A percentile compares a stretch with the other conserved stretches of the same genome.
Conservation (phyloP, 306 rosid genomes). For the Acacia melanoxylon region DNA sequence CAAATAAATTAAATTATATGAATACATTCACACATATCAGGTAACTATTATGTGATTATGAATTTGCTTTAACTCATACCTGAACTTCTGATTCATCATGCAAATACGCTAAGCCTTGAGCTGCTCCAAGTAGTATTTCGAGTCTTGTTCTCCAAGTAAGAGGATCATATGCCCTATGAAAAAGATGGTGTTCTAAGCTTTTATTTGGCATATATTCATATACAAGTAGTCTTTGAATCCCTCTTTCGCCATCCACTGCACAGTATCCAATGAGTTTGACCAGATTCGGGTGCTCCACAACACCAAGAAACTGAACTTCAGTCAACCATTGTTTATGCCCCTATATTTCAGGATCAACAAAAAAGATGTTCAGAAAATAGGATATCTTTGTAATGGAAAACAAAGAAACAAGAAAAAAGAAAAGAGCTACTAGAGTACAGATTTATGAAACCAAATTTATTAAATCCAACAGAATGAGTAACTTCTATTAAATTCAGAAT, state of each 20-base stretch:
- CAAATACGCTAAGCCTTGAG: slow-evolving; percentile 74
- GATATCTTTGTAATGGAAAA: neutral
- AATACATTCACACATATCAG: neutral
- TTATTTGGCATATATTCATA: slow-evolving; percentile 74
- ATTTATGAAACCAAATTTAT: neutral
- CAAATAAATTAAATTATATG: neutral
- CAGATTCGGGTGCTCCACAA: slow-evolving; percentile 85
- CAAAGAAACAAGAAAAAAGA: neutral
- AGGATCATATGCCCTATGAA: slow-evolving; percentile 49
- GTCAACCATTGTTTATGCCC: slow-evolving; percentile 90
- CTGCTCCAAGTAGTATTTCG: slow-evolving; percentile 67
- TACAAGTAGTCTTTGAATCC: slow-evolving; percentile 80
- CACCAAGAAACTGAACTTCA: slow-evolving; percentile 83
- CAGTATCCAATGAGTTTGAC: slow-evolving; percentile 83
- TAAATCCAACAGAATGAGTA: neutral
- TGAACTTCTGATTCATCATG: slow-evolving; percentile 85
- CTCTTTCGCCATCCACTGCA: slow-evolving; percentile 78
- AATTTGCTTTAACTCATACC: slow-evolving; percentile 41
- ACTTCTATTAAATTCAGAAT: neutral
- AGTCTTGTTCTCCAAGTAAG: slow-evolving; percentile 75
- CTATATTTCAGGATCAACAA: slow-evolving; percentile 29
- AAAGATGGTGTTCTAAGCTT: slow-evolving; percentile 79
- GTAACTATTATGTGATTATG: neutral
- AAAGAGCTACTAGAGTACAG: neutral
- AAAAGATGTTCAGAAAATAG: slow-evolving; percentile 12